These are phyloP conservation scores for Alternaria triticimaculans DNA, from an alignment of 2,329 filamentous ascomycete genomes.

Conservation along the genomic window DNA sequence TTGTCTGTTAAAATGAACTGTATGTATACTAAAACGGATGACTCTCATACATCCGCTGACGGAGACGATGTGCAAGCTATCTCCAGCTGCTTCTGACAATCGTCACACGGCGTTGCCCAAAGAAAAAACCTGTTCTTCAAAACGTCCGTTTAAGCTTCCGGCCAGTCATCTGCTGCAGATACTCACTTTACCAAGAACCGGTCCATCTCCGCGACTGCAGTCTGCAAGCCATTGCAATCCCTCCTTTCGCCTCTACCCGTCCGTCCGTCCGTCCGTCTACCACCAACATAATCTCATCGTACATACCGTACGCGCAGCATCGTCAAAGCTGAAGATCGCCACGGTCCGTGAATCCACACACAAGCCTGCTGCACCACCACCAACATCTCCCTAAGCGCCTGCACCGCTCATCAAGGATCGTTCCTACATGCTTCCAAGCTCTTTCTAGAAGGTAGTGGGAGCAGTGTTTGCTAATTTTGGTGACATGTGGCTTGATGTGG, in stretches of 20 bases:
- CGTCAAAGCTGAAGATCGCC: not conserved
- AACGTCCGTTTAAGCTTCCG: slow-evolving; percentile 9
- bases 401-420: not conserved
- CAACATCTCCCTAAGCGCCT: not conserved
- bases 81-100: not conserved
- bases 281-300: not conserved
- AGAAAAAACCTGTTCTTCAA: not conserved
- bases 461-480: not conserved
- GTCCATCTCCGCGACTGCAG: slow-evolving; percentile 9
- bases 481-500: not conserved
- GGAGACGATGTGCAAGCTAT: not conserved
- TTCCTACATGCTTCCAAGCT: not conserved
- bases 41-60: not conserved
- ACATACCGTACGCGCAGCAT: not conserved
- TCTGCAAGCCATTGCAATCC: slow-evolving; percentile 7
- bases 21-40: not conserved
- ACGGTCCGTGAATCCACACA: slow-evolving; percentile 3
- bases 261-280: not conserved
- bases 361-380: slow-evolving; percentile 1
- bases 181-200: slow-evolving; percentile 7
- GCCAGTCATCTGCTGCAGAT: not conserved
- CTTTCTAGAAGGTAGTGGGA: not conserved
- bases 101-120: not conserved
- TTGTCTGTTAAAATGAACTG: not conserved
- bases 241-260: slow-evolving; percentile 11